A percentile compares a stretch with the other conserved stretches of the same genome.
Conservation (phyloP, 345 rosid genomes). For the Microthlaspi erraticum region DNA sequence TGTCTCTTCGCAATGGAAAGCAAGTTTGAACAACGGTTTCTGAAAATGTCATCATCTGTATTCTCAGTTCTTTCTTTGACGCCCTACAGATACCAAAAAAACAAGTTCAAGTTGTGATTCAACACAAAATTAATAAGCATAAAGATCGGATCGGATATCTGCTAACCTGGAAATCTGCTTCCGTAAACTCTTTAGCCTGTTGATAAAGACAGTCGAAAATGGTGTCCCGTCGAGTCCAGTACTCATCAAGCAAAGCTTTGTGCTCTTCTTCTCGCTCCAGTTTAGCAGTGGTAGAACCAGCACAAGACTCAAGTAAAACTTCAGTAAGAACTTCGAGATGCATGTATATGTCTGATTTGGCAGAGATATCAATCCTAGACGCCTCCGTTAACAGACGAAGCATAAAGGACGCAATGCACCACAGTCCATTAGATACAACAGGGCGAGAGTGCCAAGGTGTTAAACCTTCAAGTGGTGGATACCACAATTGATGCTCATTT, state of each 20-base stretch:
- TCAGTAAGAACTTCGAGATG: constrained; percentile 69
- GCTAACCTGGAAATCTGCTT: constrained; percentile 59
- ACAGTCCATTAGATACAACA: constrained; percentile 77
- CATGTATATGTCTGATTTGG: constrained; percentile 60
- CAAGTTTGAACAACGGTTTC: constrained; percentile 72
- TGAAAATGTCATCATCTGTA: constrained; percentile 55
- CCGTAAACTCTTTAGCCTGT: constrained; percentile 62
- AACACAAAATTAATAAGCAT: constrained; percentile 11
- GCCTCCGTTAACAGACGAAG: constrained; percentile 63
- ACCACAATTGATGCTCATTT: constrained; percentile 86
- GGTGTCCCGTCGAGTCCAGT: constrained; percentile 75
- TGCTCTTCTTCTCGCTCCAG: constrained; percentile 73
- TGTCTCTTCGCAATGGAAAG: constrained; percentile 74
- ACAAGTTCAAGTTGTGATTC: constrained; percentile 18
- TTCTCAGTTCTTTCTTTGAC: constrained; percentile 48
- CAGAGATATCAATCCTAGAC: constrained; percentile 59
- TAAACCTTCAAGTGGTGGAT: constrained; percentile 89
- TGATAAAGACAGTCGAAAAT: constrained; percentile 72
- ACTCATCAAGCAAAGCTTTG: constrained; percentile 71
- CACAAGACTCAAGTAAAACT: constrained; percentile 73
- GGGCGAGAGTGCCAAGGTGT: constrained; percentile 76
- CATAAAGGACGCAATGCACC: constrained; percentile 80
- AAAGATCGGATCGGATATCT: too few relatives aligned
- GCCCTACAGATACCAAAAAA: constrained; percentile 55
- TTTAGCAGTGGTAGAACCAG: constrained; percentile 71